A percentile compares a stretch with the other conserved stretches of the same genome.
Conservation (phyloP, 1,139 yeast genomes). For the Yamadazyma sp. region DNA sequence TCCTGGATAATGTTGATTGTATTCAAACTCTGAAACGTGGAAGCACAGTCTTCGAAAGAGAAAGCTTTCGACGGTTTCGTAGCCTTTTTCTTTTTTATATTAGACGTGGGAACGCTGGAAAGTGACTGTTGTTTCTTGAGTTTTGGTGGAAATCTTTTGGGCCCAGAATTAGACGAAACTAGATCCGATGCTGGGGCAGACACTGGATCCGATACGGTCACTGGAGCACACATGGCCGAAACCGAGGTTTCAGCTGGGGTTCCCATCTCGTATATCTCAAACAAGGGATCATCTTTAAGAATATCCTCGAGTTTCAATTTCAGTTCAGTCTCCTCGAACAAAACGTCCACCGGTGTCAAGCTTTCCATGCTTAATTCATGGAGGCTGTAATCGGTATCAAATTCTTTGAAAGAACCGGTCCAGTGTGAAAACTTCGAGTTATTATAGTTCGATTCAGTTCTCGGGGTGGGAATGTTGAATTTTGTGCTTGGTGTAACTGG, state of each 20-base stretch:
- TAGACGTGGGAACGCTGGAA: not conserved
- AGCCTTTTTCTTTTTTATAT: slow-evolving; percentile 3
- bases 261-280: not conserved
- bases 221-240: not conserved
- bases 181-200: no score
- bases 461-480: slow-evolving; percentile 14
- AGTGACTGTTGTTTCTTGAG: slow-evolving; percentile 2
- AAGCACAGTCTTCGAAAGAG: slow-evolving; percentile 30
- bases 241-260: slow-evolving; percentile 3
- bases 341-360: slow-evolving; percentile 18
- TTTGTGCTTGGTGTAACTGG: slow-evolving; percentile 4
- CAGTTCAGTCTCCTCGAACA: slow-evolving; percentile 7
- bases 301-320: slow-evolving; percentile 15
- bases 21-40: slow-evolving; percentile 20
- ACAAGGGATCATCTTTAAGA: slow-evolving; percentile 16
- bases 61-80: slow-evolving; percentile 15
- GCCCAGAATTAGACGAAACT: not conserved
- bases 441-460: slow-evolving; percentile 8
- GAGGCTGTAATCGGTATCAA: not conserved
- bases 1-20: slow-evolving; percentile 10
- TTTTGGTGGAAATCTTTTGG: not conserved
- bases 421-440: not conserved
- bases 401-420: slow-evolving; percentile 3
- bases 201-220: no score
- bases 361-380: slow-evolving; percentile 12